Base-by-base conservation (phyloP, 139 green algal species). In the Chlamydomonas applanata region DNA sequence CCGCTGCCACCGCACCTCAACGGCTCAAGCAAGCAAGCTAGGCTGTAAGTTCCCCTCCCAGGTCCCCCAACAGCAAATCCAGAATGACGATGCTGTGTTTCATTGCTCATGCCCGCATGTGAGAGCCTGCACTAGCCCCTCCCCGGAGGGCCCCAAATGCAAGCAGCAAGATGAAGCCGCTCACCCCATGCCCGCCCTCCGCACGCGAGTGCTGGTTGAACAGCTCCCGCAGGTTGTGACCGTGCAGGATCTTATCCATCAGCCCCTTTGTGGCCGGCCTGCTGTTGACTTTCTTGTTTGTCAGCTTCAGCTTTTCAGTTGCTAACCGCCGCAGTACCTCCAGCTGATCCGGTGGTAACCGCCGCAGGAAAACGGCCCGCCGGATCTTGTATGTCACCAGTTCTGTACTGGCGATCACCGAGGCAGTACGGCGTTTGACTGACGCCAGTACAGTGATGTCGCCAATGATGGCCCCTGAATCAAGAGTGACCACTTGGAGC, bases 391-490 rank as follows among this genome's bases (percentile, higher is more conserved):
- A 82, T 13, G 30, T 19, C 24, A 72, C 29, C 61, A 78, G 25
- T 24, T 82, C 77, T 1, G 64, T 59, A 2, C 56, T 34, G 40
- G 35, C 56, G 25, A 78, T 34, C 9, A 82, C 64, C 29, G 20
- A 44, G 22, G 77, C 77, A 4, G 77, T 82, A 64, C 77, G 71
- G 30, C 60, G 54, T 13, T 49, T 40, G 2, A 78, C 40, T 17
- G 70, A 71, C 25, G 76, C 76, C 27, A 82, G 64, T 53, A 82
- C 71, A 27, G 71, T 78, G 52, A 82, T 78, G 65, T 82, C 77
- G 24, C 77, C 77, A 32, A 82, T 64, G 54, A 82, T 78, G 71
- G 65, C 71, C 34, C 71, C 71, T 17, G 77, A 30, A 40, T 69
- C 71, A 46, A 82, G 57, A 1, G 65, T 65, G n/a, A 74, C 75